Evolutionary conservation across 2,329 filamentous ascomycete genomes (phyloP).

Genomic region (Massarina eburnea): DNA sequence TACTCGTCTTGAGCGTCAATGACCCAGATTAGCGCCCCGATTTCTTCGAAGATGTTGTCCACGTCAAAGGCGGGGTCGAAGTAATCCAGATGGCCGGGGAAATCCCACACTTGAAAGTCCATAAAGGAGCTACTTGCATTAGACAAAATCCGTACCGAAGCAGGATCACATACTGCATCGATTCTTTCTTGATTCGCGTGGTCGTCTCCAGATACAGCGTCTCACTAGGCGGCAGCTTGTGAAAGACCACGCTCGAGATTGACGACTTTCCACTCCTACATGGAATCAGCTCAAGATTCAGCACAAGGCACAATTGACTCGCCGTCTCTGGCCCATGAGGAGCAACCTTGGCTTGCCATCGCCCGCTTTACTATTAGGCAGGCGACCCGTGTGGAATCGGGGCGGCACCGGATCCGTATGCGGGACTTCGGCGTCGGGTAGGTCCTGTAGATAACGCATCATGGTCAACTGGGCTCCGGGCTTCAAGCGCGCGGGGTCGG

Average conservation of each 20-base stretch:
- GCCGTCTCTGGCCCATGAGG: slow-evolving; percentile 95
- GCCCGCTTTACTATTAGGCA: slow-evolving; percentile 53
- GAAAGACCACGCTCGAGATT: slow-evolving; percentile 98
- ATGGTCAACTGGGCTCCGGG: slow-evolving; percentile 46
- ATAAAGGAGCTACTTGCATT: slow-evolving; percentile 76
- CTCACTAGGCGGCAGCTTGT: slow-evolving; percentile 94
- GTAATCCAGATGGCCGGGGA: slow-evolving; percentile 92
- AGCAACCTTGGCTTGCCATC: slow-evolving; percentile 79
- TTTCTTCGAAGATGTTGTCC: slow-evolving; percentile 89
- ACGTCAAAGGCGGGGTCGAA: slow-evolving; percentile 87
- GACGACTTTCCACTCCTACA: slow-evolving; percentile 94
- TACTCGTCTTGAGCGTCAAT: slow-evolving; percentile 99
- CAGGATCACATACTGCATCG: slow-evolving; percentile 73
- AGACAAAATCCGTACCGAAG: background rate
- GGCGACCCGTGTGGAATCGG: slow-evolving; percentile 46
- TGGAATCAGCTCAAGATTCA: slow-evolving; percentile 13
- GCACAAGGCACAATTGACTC: slow-evolving; percentile 29
- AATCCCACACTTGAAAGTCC: slow-evolving; percentile 98
- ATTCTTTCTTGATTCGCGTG: slow-evolving; percentile 89
- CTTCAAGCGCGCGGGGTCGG: slow-evolving; percentile 36
- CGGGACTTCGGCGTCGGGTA: slow-evolving; percentile 44
- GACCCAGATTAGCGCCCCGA: slow-evolving; percentile 95
- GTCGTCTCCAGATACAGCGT: slow-evolving; percentile 96
- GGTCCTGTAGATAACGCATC: slow-evolving; percentile 47
- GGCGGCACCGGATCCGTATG: slow-evolving; percentile 38